Evolutionary conservation across 2,329 filamentous ascomycete species (phyloP).

Genomic region (Tolypocladium pustulatum): DNA sequence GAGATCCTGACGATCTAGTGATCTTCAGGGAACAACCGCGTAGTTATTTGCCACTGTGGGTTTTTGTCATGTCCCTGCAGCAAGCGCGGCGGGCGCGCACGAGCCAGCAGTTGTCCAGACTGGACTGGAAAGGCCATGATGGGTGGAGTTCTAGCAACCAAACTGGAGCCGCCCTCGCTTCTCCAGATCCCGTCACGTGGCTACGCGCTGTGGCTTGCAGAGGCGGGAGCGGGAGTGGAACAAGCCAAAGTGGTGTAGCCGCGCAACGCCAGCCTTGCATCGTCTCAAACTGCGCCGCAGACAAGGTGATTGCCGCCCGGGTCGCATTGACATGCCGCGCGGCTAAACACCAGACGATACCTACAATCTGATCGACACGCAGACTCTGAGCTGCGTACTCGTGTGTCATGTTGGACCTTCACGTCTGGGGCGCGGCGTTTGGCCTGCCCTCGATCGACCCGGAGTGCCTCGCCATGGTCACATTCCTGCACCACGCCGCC

Average conservation of each 20-base stretch:
- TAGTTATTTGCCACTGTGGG: neutral
- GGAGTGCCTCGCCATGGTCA: conserved; percentile 76
- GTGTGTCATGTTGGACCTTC: conserved; percentile 47
- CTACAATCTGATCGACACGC: neutral
- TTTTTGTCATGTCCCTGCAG: neutral
- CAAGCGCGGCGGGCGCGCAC: neutral
- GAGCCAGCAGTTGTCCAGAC: neutral
- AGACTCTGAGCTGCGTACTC: neutral
- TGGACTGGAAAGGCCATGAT: neutral
- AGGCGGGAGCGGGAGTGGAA: neutral
- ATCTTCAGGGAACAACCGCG: neutral
- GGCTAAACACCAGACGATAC: neutral
- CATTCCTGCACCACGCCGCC: conserved; percentile 58
- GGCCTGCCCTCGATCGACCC: conserved; percentile 82
- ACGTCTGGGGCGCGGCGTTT: conserved; percentile 87
- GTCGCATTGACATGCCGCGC: neutral
- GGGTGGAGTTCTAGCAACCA: neutral
- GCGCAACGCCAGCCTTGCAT: neutral
- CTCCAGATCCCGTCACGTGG: conserved; percentile 11
- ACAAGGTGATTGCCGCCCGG: neutral
- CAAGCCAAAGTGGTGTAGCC: neutral
- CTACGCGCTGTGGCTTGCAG: conserved; percentile 12
- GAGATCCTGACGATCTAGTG: neutral
- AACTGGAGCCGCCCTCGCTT: neutral
- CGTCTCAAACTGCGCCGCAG: neutral